Base-by-base conservation (phyloP, 2,329 filamentous ascomycete species). In the Botryotinia narcissicola region DNA sequence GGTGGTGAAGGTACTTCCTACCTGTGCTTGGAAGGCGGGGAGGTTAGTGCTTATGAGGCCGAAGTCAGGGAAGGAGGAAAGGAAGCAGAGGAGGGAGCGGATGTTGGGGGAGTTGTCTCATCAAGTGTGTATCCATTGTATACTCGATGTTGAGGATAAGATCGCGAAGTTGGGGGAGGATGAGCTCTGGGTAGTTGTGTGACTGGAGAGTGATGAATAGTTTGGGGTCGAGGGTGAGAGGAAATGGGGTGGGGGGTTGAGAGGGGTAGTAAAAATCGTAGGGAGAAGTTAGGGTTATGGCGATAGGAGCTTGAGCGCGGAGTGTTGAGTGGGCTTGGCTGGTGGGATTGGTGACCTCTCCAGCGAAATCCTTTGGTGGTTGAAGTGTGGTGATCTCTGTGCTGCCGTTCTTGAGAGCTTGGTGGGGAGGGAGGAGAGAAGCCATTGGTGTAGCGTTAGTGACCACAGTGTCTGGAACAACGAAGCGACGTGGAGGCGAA, bases 181-280 rank as follows among this genome's bases (percentile, higher is more conserved):
- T 22, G 14, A 42, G 18, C 4, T 22, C 22, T 4, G 66, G 57
- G 48, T 57, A 69, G 1, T 14, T 57, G 25, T 18, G 54, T 59
- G 48, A 25, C 29, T n/a, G 32, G 22, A 35, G 66, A 10, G 14
- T 7, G 22, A 16, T 16, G 25, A 68, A 22, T 1, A 68, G 20
- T 2, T 12, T 9, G 22, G 66, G 66, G 16, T 68, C 32, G 46
- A 68, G 46, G 35, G n/a, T 10, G 16, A 12, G 14, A 1, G 32
- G 2, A 25, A 46, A 18, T 40, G 29, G 66, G 7, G 46, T 6
- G 25, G 46, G 32, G 4, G 46, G 25, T 57, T 57, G 66, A 12
- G 46, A 7, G 16, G 66, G 66, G 48, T 57, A 68, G 46, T 57
- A 57, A 25, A 68, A 57, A 20, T 68, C 46, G 66, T 29, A 68